Percentiles rank a stretch among this genome's conserved stretches.
Evolutionary conservation across 768 basidiomycete genomes (phyloP).

Genomic region (Amanita molliuscula): DNA sequence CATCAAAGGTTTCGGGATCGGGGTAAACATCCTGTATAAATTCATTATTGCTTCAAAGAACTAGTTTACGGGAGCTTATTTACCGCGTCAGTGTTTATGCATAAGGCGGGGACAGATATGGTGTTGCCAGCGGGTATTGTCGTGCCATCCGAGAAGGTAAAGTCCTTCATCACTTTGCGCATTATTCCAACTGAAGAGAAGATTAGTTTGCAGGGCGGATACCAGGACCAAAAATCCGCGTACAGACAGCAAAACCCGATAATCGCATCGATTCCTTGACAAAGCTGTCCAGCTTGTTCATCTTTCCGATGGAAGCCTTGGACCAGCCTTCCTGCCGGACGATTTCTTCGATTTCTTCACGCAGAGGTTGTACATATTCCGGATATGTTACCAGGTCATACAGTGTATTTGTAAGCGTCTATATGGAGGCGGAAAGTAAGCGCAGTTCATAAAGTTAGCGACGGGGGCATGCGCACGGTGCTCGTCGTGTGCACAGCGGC

Average conservation of each 20-base stretch:
- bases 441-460: background rate
- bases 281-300: constrained; percentile 36
- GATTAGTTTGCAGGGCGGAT: constrained; percentile 16
- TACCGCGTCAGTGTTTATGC: constrained; percentile 5
- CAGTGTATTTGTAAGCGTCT: constrained; percentile 29
- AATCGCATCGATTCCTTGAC: constrained; percentile 27
- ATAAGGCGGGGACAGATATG: constrained; percentile 9
- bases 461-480: constrained; percentile 16
- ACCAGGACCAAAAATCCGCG: too few species aligned
- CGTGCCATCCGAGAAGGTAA: constrained; percentile 22
- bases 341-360: constrained; percentile 32
- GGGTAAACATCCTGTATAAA: constrained; percentile 22
- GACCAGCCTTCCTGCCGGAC: constrained; percentile 26
- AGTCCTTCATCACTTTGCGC: constrained; percentile 26
- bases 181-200: constrained; percentile 12
- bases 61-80: background rate
- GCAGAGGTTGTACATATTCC: constrained; percentile 21
- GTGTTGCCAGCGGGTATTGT: constrained; percentile 16
- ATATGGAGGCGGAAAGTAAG: background rate
- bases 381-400: constrained; percentile 26
- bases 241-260: constrained; percentile 16
- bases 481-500: constrained; percentile 33
- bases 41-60: background rate
- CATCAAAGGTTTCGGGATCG: constrained; percentile 20
- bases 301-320: constrained; percentile 22